Conservation (phyloP, 768 basidiomycete genomes). For the Boletus insuetus region DNA sequence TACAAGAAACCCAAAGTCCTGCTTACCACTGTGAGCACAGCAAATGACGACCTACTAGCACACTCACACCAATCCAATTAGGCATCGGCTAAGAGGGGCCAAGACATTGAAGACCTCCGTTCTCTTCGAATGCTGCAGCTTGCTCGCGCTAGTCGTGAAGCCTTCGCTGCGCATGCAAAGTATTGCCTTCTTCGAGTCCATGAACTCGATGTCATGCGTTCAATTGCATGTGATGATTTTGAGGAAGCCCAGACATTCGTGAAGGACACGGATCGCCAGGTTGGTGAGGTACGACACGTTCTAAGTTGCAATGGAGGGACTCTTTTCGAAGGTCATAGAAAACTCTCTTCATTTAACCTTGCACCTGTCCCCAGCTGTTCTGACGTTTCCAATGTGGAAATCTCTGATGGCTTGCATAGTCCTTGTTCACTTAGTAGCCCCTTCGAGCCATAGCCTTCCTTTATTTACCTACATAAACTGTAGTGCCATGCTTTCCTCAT, state of each 20-base stretch:
- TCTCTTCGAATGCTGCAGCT: background rate
- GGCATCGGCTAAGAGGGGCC: background rate
- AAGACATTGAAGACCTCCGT: background rate
- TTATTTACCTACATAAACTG: background rate
- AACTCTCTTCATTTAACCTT: no score
- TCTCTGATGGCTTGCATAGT: background rate
- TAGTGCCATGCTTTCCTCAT: background rate
- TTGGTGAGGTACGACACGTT: background rate
- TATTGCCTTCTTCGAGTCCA: background rate
- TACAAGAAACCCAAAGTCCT: background rate
- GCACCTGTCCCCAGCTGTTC: no score
- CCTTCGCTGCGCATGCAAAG: background rate
- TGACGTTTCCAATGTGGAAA: background rate
- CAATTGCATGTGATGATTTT: background rate
- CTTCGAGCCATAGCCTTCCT: background rate
- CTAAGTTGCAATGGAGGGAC: background rate
- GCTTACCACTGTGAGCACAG: background rate
- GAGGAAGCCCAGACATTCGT: background rate
- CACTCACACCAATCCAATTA: background rate
- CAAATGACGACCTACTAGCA: background rate
- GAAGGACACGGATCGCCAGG: background rate
- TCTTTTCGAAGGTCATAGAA: no score
- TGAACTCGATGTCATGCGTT: background rate
- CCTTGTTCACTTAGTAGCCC: background rate
- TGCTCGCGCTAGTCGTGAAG: background rate